phyloP scores from a whole-genome alignment of 2,329 filamentous ascomycete genomes.

The Apiospora arundinis region DNA sequence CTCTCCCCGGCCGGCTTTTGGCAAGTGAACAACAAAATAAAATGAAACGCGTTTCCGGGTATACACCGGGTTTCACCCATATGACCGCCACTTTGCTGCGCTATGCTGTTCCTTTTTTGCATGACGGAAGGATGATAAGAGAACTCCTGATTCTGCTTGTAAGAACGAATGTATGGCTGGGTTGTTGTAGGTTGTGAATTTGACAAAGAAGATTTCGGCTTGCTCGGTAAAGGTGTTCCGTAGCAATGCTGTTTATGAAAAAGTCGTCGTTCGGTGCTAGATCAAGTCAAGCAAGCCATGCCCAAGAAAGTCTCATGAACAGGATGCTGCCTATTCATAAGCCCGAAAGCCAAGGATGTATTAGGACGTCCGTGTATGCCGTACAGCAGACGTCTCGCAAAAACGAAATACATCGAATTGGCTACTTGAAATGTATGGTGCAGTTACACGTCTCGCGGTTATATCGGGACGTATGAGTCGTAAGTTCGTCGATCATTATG shows the following conservation, averaged over 20 bases:
- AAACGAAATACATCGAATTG: constrained; percentile 3
- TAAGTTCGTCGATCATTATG: constrained; percentile 20
- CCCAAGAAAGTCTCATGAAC: background rate
- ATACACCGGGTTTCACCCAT: constrained; percentile 19
- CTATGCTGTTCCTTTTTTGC: constrained; percentile 20
- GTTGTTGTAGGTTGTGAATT: background rate
- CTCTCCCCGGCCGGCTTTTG: background rate
- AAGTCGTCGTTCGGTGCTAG: constrained; percentile 1
- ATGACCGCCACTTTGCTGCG: constrained; percentile 21
- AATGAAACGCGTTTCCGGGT: constrained; percentile 20
- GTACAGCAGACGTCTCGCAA: constrained; percentile 12
- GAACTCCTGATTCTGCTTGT: constrained; percentile 15
- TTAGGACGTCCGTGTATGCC: constrained; percentile 10
- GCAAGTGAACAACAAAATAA: constrained; percentile 12
- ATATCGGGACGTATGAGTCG: constrained; percentile 6
- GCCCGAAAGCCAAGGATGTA: background rate
- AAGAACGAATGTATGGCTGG: background rate
- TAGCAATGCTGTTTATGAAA: background rate
- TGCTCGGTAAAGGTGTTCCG: background rate
- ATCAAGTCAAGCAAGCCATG: constrained; percentile 10
- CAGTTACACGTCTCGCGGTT: constrained; percentile 10
- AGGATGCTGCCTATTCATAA: constrained; percentile 8
- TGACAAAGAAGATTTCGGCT: constrained; percentile 21
- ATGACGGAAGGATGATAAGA: constrained; percentile 10
- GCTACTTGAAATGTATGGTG: constrained; percentile 2